phyloP scores from a whole-genome alignment of 495 filamentous ascomycete genomes.

The Tuber brumale region DNA sequence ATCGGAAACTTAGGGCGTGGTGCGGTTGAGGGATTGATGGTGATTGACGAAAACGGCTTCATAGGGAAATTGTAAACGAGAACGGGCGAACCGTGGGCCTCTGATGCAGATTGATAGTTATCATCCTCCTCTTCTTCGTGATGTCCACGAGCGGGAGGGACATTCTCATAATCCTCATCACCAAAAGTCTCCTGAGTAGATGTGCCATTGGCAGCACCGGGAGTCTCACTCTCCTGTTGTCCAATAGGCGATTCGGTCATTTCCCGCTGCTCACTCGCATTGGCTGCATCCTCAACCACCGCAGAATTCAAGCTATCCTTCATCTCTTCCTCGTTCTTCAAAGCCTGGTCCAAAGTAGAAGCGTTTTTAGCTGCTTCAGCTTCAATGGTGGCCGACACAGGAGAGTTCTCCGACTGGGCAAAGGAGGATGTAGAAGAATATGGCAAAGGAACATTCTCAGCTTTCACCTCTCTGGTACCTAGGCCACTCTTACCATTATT shows the following conservation, averaged over 20 bases:
- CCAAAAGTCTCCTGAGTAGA: conserved; percentile 22
- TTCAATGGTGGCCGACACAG: conserved; percentile 36
- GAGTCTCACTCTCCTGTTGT: not conserved
- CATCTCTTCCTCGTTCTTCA: conserved; percentile 48
- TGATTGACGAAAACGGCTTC: conserved; percentile 85
- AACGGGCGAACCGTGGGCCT: conserved; percentile 57
- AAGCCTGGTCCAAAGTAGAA: conserved; percentile 41
- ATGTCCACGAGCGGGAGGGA: conserved; percentile 50
- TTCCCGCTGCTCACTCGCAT: conserved; percentile 13
- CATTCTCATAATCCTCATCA: conserved; percentile 9
- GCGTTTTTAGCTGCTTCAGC: conserved; percentile 44
- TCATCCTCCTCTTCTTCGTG: conserved; percentile 49
- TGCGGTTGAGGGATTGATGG: conserved; percentile 41
- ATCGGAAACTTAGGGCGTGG: conserved; percentile 38
- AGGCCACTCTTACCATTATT: conserved; percentile 34
- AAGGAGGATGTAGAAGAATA: conserved; percentile 42
- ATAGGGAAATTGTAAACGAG: conserved; percentile 92
- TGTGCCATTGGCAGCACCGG: conserved; percentile 38
- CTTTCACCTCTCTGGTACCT: conserved; percentile 30
- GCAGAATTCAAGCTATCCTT: not conserved
- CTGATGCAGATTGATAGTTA: conserved; percentile 63
- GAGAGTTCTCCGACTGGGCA: conserved; percentile 43
- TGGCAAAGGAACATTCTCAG: conserved; percentile 38
- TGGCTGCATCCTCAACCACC: conserved; percentile 41
- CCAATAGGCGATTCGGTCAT: conserved; percentile 10